Conservation (phyloP, 352 stramenopile genomes). For the Nannochloropsis limnetica region DNA sequence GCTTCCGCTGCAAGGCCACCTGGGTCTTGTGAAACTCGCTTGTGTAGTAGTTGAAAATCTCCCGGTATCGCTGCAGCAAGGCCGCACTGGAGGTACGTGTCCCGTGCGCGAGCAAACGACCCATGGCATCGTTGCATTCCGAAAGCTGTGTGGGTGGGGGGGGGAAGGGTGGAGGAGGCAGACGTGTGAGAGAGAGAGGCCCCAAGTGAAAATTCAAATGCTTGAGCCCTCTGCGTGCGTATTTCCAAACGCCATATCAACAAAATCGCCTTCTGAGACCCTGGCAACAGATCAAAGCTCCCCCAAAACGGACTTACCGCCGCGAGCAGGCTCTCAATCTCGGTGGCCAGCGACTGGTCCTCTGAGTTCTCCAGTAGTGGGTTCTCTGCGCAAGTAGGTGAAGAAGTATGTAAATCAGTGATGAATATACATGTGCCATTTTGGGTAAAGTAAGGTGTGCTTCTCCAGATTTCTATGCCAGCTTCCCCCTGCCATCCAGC, state of each 20-base stretch:
- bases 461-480: not conserved
- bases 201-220: not conserved
- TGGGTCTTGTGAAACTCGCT: conserved; percentile 77
- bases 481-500: not conserved
- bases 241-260: no score
- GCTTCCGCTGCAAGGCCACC: conserved; percentile 51
- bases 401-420: not conserved
- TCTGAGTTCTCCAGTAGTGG: conserved; percentile 18
- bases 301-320: not conserved
- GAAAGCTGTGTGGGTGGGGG: not conserved
- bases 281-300: not conserved
- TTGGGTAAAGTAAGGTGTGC: not conserved
- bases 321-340: conserved; percentile 30
- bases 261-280: not conserved
- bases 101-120: not conserved
- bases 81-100: conserved; percentile 44
- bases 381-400: not conserved
- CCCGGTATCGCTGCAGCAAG: conserved; percentile 82
- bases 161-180: not conserved
- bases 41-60: conserved; percentile 88
- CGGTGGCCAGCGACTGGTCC: not conserved
- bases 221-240: not conserved
- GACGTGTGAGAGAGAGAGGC: not conserved
- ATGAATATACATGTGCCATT: not conserved
- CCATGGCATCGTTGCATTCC: conserved; percentile 35